Conservation (phyloP, 2,329 filamentous ascomycete species). For the Fusarium sp. region DNA sequence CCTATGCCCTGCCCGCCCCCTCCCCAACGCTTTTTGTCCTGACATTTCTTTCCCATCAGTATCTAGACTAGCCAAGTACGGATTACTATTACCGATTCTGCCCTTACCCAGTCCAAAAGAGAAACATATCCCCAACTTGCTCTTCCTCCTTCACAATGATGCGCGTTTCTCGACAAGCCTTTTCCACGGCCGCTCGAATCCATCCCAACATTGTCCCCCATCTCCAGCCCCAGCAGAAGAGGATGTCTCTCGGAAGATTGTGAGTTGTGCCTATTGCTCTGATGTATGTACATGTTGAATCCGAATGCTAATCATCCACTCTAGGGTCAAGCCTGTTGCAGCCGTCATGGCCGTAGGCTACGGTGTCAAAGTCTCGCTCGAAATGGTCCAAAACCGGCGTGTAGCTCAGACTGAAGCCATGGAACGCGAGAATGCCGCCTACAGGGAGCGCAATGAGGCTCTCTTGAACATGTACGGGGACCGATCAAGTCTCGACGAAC, state of each 20-base stretch:
- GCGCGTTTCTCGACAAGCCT: conserved; percentile 39
- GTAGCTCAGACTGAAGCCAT: conserved; percentile 44
- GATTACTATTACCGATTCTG: conserved; percentile 32
- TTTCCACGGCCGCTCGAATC: conserved; percentile 43
- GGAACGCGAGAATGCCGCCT: conserved; percentile 50
- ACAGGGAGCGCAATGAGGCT: conserved; percentile 51
- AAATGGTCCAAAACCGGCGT: conserved; percentile 43
- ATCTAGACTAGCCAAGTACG: conserved; percentile 29
- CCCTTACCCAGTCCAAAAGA: conserved; percentile 30
- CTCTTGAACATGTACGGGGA: conserved; percentile 62
- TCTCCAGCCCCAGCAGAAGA: conserved; percentile 39
- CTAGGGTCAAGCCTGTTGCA: conserved; percentile 47
- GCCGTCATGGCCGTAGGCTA: conserved; percentile 48
- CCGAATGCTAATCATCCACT: conserved; percentile 18
- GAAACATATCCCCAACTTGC: conserved; percentile 5
- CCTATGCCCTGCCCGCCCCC: conserved; percentile 16
- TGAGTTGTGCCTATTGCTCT: conserved; percentile 22
- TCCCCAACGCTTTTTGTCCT: conserved; percentile 25
- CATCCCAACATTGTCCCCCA: conserved; percentile 45
- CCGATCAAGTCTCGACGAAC: conserved; percentile 57
- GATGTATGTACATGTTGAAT: not conserved
- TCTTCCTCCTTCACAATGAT: conserved; percentile 39
- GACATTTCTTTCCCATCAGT: conserved; percentile 26
- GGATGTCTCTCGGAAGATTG: conserved; percentile 39
- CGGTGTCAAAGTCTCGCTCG: conserved; percentile 48